Conservation (phyloP, 495 filamentous ascomycete species). For the Penicillium goetzii region DNA sequence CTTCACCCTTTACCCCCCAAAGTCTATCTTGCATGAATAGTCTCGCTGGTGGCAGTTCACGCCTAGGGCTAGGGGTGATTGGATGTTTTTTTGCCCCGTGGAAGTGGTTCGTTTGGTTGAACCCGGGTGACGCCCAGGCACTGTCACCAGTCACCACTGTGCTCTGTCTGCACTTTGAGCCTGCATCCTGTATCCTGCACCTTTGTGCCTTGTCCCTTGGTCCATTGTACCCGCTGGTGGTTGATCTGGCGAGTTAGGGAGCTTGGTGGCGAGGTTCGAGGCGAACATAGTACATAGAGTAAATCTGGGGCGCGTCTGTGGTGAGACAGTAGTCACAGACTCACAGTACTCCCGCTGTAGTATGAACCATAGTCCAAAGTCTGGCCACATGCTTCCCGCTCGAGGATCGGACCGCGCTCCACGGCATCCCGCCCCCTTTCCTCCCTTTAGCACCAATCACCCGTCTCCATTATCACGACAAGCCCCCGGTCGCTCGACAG, state of each 20-base stretch:
- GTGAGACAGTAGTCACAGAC: neutral
- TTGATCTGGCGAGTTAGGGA: neutral
- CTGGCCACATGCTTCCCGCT: slow-evolving; percentile 19
- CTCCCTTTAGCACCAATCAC: neutral
- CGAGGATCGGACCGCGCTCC: slow-evolving; percentile 21
- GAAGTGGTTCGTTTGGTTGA: slow-evolving; percentile 6
- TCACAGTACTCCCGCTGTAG: too few relatives aligned
- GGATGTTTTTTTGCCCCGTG: slow-evolving; percentile 1
- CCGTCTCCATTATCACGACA: neutral
- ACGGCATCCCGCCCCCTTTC: slow-evolving; percentile 12
- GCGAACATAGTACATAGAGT: neutral
- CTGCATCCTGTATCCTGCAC: neutral
- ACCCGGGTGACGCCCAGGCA: slow-evolving; percentile 19
- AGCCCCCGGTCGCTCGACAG: neutral
- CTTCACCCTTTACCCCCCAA: neutral
- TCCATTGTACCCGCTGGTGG: neutral
- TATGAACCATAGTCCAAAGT: neutral
- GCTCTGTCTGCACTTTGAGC: neutral
- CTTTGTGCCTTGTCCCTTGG: neutral
- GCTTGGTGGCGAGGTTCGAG: neutral
- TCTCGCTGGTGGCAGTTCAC: neutral
- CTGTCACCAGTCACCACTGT: neutral
- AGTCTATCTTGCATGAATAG: slow-evolving; percentile 28
- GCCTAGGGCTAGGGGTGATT: slow-evolving; percentile 6
- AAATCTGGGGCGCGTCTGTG: neutral